A percentile compares a stretch with the other conserved stretches of the same genome.
These are phyloP conservation scores for Trifolium subterraneum DNA, from an alignment of 306 rosid genomes.

Conservation along the genomic window DNA sequence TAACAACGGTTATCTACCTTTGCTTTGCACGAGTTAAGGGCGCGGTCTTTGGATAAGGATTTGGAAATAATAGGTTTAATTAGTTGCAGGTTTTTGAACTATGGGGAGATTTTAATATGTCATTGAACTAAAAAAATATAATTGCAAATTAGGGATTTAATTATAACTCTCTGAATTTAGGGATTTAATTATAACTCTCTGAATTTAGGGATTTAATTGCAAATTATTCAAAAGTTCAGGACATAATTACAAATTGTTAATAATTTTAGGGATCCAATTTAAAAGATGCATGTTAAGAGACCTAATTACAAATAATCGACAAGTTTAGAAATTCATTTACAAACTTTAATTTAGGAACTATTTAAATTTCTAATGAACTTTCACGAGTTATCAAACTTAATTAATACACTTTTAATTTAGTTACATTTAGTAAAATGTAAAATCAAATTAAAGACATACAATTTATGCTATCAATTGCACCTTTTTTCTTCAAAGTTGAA, in stretches of 20 bases:
- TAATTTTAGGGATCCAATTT: too few relatives aligned
- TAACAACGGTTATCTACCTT: conserved; percentile 21
- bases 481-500: background rate
- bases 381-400: background rate
- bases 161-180: too few relatives aligned
- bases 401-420: too few relatives aligned
- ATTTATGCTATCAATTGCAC: background rate
- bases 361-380: background rate
- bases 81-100: background rate
- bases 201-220: too few relatives aligned
- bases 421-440: too few relatives aligned
- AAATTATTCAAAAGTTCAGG: too few relatives aligned
- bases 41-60: background rate
- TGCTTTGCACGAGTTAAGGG: conserved; percentile 26
- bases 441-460: background rate
- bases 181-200: too few relatives aligned
- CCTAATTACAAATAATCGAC: background rate
- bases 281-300: too few relatives aligned
- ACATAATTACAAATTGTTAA: too few relatives aligned
- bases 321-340: background rate
- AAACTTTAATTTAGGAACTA: background rate
- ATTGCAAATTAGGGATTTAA: background rate
- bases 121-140: background rate
- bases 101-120: background rate
- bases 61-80: background rate